phyloP scores from a whole-genome alignment of 106 monocot genomes.

The Dioscorea dumetorum region DNA sequence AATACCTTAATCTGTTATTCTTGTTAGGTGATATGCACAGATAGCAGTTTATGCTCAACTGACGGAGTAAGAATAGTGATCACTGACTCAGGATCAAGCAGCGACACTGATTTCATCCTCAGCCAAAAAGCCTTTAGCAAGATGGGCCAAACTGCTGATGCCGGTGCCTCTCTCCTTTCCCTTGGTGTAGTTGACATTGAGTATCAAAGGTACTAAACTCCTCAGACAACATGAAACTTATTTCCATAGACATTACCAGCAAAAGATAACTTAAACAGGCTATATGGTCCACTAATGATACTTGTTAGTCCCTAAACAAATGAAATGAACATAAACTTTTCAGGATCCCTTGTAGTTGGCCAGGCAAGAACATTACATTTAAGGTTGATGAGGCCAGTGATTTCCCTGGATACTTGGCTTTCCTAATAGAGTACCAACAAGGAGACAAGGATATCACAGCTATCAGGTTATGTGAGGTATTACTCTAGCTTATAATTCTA shows the following conservation, averaged over 20 bases:
- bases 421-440: slow-evolving; percentile 19
- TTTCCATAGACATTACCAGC: too few species aligned
- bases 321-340: neutral
- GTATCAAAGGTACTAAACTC: slow-evolving; percentile 17
- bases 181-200: slow-evolving; percentile 20
- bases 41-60: slow-evolving; percentile 6
- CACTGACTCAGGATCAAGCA: slow-evolving; percentile 19
- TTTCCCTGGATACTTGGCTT: slow-evolving; percentile 23
- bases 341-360: slow-evolving; percentile 29
- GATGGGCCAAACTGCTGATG: slow-evolving; percentile 11
- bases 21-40: too few species aligned
- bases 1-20: too few species aligned
- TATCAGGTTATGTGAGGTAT: neutral
- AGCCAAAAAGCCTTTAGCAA: slow-evolving; percentile 13
- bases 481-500: too few species aligned
- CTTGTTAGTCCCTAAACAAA: too few species aligned
- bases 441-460: slow-evolving; percentile 22
- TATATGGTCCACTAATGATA: too few species aligned
- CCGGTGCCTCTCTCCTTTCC: slow-evolving; percentile 5
- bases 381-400: slow-evolving; percentile 25
- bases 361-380: slow-evolving; percentile 28
- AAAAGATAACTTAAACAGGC: too few species aligned
- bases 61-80: slow-evolving; percentile 20
- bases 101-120: slow-evolving; percentile 26
- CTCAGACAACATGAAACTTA: neutral